These are phyloP conservation scores for Coprinellus micaceus DNA, from an alignment of 768 basidiomycete species.

Conservation along the genomic window DNA sequence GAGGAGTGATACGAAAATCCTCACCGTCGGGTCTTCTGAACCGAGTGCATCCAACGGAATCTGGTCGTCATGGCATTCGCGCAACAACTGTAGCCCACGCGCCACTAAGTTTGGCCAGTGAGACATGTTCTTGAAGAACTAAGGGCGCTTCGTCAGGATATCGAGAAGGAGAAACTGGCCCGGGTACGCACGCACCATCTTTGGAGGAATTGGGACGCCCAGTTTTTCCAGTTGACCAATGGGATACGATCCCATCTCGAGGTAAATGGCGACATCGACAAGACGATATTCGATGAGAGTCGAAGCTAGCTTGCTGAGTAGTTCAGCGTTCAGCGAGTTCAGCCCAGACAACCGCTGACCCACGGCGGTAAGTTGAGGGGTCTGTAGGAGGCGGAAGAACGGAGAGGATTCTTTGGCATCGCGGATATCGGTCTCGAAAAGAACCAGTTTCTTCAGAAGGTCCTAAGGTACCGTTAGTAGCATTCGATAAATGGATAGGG, in stretches of 20 bases:
- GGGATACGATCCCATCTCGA: background rate
- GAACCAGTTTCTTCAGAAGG: background rate
- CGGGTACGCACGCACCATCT: background rate
- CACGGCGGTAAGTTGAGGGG: background rate
- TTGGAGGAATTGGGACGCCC: background rate
- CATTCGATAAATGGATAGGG: background rate
- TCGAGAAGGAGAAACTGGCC: no score
- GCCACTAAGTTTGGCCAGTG: background rate
- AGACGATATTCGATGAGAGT: background rate
- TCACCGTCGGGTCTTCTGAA: background rate
- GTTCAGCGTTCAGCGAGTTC: background rate
- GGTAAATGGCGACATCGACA: background rate
- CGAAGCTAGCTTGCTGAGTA: background rate
- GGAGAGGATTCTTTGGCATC: background rate
- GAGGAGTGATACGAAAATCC: background rate
- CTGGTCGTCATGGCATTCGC: background rate
- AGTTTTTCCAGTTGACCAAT: background rate
- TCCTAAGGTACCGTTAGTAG: background rate
- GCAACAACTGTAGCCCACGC: background rate
- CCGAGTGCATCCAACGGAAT: background rate
- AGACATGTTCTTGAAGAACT: background rate
- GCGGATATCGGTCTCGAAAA: background rate
- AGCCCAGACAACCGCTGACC: background rate
- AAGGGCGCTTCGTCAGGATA: background rate
- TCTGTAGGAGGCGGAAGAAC: background rate